These are phyloP conservation scores for Wickerhamomyces tratensis DNA, from an alignment of 805 yeast species.

Conservation along the genomic window DNA sequence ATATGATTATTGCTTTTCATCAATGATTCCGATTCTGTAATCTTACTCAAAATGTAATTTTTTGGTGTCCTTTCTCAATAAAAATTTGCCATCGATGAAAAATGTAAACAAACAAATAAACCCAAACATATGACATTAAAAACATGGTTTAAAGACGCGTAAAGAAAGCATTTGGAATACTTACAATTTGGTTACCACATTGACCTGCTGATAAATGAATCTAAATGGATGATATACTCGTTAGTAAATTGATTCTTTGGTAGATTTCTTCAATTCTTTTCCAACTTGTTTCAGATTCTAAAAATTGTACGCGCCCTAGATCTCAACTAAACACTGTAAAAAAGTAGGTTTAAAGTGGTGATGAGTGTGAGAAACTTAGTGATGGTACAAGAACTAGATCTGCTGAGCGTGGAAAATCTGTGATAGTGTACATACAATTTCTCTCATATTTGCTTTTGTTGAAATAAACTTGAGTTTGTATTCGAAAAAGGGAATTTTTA, in stretches of 20 bases:
- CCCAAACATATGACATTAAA: not conserved
- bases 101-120: not conserved
- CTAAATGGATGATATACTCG: constrained; percentile 24
- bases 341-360: too few species aligned
- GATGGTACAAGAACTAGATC: too few species aligned
- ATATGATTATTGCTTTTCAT: too few species aligned
- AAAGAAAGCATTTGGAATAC: constrained; percentile 18
- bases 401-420: too few species aligned
- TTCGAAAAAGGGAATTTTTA: not conserved
- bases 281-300: not conserved
- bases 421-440: constrained; percentile 2
- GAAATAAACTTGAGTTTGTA: not conserved
- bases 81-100: not conserved
- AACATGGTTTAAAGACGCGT: not conserved
- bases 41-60: too few species aligned
- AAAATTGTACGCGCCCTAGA: not conserved
- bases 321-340: not conserved
- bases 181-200: constrained; percentile 94
- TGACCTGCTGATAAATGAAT: constrained; percentile 96
- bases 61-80: too few species aligned
- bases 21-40: too few species aligned
- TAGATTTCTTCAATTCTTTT: not conserved
- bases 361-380: too few species aligned
- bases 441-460: constrained; percentile 4
- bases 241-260: constrained; percentile 6